These are phyloP conservation scores for Melastoma candidum DNA, from an alignment of 441 rosid genomes.

Conservation along the genomic window DNA sequence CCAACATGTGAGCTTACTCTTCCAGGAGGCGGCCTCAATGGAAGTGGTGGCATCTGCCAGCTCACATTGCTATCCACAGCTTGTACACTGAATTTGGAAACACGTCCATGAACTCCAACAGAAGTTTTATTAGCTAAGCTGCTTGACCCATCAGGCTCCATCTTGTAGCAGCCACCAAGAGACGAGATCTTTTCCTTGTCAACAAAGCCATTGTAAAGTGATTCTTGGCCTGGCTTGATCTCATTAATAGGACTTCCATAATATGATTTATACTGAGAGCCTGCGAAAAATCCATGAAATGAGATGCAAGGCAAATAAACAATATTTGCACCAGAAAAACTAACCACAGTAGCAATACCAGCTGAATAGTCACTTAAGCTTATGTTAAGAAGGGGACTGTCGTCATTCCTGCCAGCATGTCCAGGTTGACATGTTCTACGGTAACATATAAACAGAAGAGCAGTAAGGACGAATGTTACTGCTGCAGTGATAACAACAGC, in stretches of 20 bases:
- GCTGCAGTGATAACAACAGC: constrained; percentile 73
- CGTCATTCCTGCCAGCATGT: constrained; percentile 44
- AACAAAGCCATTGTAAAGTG: constrained; percentile 28
- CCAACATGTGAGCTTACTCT: constrained; percentile 31
- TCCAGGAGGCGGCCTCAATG: constrained; percentile 65
- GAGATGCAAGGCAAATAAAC: constrained; percentile 6
- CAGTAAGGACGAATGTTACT: constrained; percentile 53
- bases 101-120: constrained; percentile 20
- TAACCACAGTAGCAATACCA: constrained; percentile 24
- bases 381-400: constrained; percentile 79
- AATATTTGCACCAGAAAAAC: no score
- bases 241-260: constrained; percentile 40
- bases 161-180: constrained; percentile 21
- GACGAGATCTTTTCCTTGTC: constrained; percentile 29
- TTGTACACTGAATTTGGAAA: constrained; percentile 18
- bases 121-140: constrained; percentile 21
- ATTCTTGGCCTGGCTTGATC: constrained; percentile 36
- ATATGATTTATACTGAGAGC: constrained; percentile 42
- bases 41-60: constrained; percentile 31
- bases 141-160: constrained; percentile 20
- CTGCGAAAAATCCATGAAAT: constrained; percentile 29
- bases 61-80: constrained; percentile 14
- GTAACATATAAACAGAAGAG: constrained; percentile 57
- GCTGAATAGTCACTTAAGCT: constrained; percentile 54
- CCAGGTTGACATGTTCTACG: constrained; percentile 29